These are phyloP conservation scores for Luvunga scandens DNA, from an alignment of 345 rosid genomes.

Conservation along the genomic window DNA sequence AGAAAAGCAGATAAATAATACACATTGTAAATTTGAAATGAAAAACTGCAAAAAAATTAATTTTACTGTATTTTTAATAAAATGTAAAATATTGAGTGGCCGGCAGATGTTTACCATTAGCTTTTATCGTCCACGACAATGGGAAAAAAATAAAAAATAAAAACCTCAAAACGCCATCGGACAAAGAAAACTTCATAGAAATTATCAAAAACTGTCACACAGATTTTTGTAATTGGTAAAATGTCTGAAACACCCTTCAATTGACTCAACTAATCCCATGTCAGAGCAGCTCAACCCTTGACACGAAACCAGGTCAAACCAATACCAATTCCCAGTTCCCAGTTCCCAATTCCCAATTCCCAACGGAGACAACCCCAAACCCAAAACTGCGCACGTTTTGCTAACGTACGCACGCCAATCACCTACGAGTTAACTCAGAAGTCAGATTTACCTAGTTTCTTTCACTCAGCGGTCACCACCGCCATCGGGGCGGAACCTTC, in stretches of 20 bases:
- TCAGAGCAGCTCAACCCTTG: neutral
- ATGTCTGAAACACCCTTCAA: conserved; percentile 1
- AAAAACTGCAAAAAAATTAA: too few relatives aligned
- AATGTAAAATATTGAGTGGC: too few relatives aligned
- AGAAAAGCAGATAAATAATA: too few relatives aligned
- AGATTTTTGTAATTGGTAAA: neutral
- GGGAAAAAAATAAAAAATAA: neutral
- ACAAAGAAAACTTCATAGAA: too few relatives aligned
- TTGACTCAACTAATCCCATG: neutral
- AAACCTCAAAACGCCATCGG: too few relatives aligned
- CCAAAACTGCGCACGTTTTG: neutral
- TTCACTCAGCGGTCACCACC: neutral
- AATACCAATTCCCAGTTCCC: neutral
- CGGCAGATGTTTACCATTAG: too few relatives aligned
- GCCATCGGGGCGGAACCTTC: neutral
- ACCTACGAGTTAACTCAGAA: neutral
- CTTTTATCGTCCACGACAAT: too few relatives aligned
- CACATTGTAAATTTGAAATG: too few relatives aligned
- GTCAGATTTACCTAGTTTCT: neutral
- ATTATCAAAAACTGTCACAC: neutral
- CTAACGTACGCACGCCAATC: neutral
- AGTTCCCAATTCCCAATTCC: neutral
- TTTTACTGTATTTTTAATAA: too few relatives aligned
- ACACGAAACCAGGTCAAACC: neutral
- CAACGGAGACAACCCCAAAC: neutral